These are phyloP conservation scores for Tuber microsphaerosporum DNA, from an alignment of 495 filamentous ascomycete genomes.

Conservation along the genomic window DNA sequence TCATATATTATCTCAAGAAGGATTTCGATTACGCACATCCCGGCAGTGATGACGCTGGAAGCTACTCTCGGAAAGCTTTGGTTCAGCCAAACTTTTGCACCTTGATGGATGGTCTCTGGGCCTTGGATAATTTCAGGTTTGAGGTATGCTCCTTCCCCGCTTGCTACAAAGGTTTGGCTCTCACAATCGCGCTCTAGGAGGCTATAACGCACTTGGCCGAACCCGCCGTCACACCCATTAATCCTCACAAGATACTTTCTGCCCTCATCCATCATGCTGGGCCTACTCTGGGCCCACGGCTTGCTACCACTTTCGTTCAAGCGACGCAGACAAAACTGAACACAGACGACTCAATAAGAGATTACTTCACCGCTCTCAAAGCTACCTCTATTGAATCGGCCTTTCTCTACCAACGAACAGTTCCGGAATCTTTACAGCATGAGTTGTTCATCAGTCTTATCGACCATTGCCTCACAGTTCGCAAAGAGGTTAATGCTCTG, in stretches of 20 bases:
- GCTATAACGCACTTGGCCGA: constrained; percentile 24
- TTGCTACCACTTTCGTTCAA: constrained; percentile 31
- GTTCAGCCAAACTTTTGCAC: constrained; percentile 33
- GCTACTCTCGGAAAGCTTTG: constrained; percentile 19
- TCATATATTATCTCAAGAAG: constrained; percentile 38
- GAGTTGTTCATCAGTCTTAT: constrained; percentile 29
- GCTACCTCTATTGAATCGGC: constrained; percentile 28
- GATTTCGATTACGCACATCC: constrained; percentile 29
- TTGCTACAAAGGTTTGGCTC: background rate
- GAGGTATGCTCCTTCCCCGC: constrained; percentile 17
- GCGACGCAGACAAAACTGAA: constrained; percentile 24
- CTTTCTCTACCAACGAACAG: constrained; percentile 35
- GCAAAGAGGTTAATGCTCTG: constrained; percentile 31
- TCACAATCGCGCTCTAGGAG: constrained; percentile 10
- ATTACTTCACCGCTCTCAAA: constrained; percentile 29
- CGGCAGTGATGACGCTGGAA: constrained; percentile 10
- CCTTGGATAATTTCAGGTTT: constrained; percentile 32
- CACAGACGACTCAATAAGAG: constrained; percentile 24
- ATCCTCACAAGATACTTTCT: constrained; percentile 35
- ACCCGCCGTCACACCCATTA: constrained; percentile 24
- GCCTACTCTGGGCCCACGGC: constrained; percentile 21
- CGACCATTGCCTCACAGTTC: constrained; percentile 33
- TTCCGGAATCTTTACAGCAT: constrained; percentile 18
- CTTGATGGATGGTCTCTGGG: constrained; percentile 36
- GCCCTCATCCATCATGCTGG: constrained; percentile 19